Evolutionary conservation across 1,139 yeast species (phyloP).

Genomic region (Sugiyamaella neomexicana): DNA sequence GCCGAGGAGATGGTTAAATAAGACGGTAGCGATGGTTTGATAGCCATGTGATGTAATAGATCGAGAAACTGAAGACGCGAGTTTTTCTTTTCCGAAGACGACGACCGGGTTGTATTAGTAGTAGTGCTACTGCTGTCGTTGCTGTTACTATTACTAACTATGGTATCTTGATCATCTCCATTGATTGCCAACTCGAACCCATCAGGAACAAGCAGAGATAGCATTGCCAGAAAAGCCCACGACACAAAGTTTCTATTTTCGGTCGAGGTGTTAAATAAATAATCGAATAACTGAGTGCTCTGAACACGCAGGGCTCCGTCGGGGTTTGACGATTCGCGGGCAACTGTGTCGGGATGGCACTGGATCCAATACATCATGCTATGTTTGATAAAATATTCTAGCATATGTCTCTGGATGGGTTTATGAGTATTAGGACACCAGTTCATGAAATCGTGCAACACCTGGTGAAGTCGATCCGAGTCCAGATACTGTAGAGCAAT

Average conservation of each 20-base stretch:
- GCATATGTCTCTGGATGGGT: constrained; percentile 55
- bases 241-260: constrained; percentile 29
- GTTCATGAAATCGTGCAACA: constrained; percentile 46
- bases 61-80: constrained; percentile 2
- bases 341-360: constrained; percentile 56
- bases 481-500: constrained; percentile 53
- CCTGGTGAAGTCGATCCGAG: constrained; percentile 42
- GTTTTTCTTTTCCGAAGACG: constrained; percentile 1
- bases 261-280: constrained; percentile 27
- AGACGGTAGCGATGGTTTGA: not conserved
- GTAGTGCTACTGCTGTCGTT: not conserved
- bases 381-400: constrained; percentile 52
- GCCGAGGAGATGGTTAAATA: constrained; percentile 3
- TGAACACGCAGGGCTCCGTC: constrained; percentile 24
- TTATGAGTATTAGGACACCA: constrained; percentile 49
- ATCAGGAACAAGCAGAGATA: constrained; percentile 38
- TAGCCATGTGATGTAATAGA: constrained; percentile 5
- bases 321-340: constrained; percentile 34
- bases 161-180: constrained; percentile 3
- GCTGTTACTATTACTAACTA: not conserved
- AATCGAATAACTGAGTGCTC: constrained; percentile 31
- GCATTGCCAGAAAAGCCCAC: constrained; percentile 38
- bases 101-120: too few relatives aligned
- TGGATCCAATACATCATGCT: constrained; percentile 56
- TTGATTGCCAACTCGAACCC: constrained; percentile 8